Percentiles rank a stretch among this genome's conserved stretches.
These are phyloP conservation scores for Biancaea sappan DNA, from an alignment of 306 rosid species.

Conservation along the genomic window DNA sequence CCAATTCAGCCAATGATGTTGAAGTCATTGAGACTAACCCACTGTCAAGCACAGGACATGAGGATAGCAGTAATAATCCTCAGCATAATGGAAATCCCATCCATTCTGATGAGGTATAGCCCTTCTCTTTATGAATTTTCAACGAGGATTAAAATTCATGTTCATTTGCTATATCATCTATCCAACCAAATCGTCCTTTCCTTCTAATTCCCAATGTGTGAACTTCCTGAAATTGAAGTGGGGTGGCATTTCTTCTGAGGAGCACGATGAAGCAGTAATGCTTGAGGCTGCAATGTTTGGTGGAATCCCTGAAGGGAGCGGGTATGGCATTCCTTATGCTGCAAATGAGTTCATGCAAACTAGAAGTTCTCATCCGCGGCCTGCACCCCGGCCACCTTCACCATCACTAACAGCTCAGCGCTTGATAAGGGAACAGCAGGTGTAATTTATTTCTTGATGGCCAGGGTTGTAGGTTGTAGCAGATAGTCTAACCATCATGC, in stretches of 20 bases:
- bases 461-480: slow-evolving; percentile 11
- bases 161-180: neutral
- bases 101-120: slow-evolving; percentile 71
- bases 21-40: slow-evolving; percentile 49
- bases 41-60: slow-evolving; percentile 55
- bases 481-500: slow-evolving; percentile 19
- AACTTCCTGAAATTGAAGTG: slow-evolving; percentile 57
- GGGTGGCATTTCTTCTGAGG: slow-evolving; percentile 95
- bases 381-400: slow-evolving; percentile 76
- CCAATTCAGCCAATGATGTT: slow-evolving; percentile 52
- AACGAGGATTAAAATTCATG: slow-evolving; percentile 6
- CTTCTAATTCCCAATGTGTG: slow-evolving; percentile 24
- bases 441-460: slow-evolving; percentile 35
- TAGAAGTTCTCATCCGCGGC: slow-evolving; percentile 46
- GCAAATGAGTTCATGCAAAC: slow-evolving; percentile 63
- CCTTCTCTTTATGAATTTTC: slow-evolving; percentile 30
- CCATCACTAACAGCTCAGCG: slow-evolving; percentile 87
- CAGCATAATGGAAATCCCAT: slow-evolving; percentile 51
- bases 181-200: slow-evolving; percentile 16
- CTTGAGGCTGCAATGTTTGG: slow-evolving; percentile 98
- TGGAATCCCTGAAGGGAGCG: slow-evolving; percentile 79
- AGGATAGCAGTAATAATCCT: slow-evolving; percentile 37
- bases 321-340: slow-evolving; percentile 64
- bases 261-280: slow-evolving; percentile 95
- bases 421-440: slow-evolving; percentile 96